phyloP scores from a whole-genome alignment of 2,329 filamentous ascomycete species.

The Cryphonectria parasitica region DNA sequence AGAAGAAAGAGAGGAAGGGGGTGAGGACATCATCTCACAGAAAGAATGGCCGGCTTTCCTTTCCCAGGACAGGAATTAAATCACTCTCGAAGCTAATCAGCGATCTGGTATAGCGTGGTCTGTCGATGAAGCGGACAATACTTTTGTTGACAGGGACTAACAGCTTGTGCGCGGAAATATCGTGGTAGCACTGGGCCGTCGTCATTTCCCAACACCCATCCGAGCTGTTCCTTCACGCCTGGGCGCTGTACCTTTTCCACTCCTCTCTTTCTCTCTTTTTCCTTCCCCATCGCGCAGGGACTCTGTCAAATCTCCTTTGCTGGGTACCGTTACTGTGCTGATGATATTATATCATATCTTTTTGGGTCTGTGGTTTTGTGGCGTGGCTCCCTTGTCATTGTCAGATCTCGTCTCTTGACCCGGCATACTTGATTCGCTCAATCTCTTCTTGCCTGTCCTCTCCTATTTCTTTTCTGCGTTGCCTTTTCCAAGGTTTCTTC shows the following conservation, averaged over 20 bases:
- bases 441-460: neutral
- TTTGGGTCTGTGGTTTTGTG: neutral
- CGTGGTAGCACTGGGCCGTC: slow-evolving; percentile 14
- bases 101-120: neutral
- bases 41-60: neutral
- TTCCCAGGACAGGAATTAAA: neutral
- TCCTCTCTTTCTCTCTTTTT: neutral
- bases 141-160: slow-evolving; percentile 2
- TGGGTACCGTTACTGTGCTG: neutral
- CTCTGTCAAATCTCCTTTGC: neutral
- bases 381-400: neutral
- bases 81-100: neutral
- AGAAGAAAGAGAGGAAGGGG: neutral
- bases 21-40: neutral
- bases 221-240: slow-evolving; percentile 4
- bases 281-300: neutral
- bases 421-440: neutral
- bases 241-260: neutral
- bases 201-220: slow-evolving; percentile 12
- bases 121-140: slow-evolving; percentile 2
- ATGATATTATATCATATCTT: slow-evolving; percentile 1
- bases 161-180: slow-evolving; percentile 8
- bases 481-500: no score
- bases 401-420: neutral
- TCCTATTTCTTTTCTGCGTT: neutral